A percentile compares a stretch with the other conserved stretches of the same genome.
These are phyloP conservation scores for Rhododendron mucronatum DNA, from an alignment of 148 eudicot genomes.

Conservation along the genomic window DNA sequence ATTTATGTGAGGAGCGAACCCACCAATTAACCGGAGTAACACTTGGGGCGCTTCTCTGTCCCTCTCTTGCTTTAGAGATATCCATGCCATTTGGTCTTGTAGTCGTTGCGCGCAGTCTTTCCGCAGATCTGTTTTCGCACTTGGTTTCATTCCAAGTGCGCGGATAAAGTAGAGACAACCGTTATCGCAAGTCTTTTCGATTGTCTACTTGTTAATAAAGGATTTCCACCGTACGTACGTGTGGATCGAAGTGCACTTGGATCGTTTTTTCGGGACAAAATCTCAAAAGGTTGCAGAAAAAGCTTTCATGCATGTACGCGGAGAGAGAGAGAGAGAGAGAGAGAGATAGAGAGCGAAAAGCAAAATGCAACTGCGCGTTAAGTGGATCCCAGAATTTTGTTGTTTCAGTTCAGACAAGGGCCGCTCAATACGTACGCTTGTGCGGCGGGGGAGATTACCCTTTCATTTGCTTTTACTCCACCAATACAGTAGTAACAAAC, in stretches of 20 bases:
- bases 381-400: not conserved
- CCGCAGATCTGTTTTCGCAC: not conserved
- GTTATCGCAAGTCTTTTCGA: not conserved
- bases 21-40: not conserved
- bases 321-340: not conserved
- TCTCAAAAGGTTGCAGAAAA: conserved; percentile 1
- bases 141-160: not conserved
- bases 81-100: not conserved
- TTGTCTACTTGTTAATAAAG: not conserved
- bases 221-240: not conserved
- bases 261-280: not conserved
- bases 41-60: not conserved
- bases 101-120: conserved; percentile 1
- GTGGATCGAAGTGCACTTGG: not conserved
- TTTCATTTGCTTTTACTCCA: not conserved
- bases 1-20: not conserved
- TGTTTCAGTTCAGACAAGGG: not conserved
- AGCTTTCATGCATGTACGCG: not conserved
- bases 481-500: no score
- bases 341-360: not conserved
- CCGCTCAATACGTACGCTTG: not conserved
- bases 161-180: not conserved
- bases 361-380: not conserved
- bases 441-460: not conserved
- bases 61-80: not conserved